These are phyloP conservation scores for Thermothelomyces thermophilus DNA, from an alignment of 2,329 filamentous ascomycete species.

Conservation along the genomic window DNA sequence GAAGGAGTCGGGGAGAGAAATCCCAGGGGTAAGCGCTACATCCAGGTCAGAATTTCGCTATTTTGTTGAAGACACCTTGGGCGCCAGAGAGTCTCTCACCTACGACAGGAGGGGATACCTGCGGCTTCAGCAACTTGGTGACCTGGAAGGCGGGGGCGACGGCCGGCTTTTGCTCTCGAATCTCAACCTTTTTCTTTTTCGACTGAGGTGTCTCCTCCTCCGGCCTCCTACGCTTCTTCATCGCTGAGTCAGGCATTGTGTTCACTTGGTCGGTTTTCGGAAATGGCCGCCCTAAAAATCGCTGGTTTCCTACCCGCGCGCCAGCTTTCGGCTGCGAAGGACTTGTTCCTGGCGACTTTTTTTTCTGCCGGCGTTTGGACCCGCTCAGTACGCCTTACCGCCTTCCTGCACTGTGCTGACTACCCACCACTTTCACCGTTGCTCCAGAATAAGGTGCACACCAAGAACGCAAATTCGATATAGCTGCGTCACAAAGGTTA, in stretches of 20 bases:
- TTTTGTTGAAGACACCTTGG: not conserved
- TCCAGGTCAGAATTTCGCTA: conserved; percentile 1
- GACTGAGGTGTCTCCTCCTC: conserved; percentile 14
- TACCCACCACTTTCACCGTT: not conserved
- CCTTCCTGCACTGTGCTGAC: conserved; percentile 2
- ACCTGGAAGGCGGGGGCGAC: conserved; percentile 18
- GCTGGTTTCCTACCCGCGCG: not conserved
- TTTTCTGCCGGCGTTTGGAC: conserved; percentile 19
- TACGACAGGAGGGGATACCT: conserved; percentile 28
- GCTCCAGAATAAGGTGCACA: not conserved
- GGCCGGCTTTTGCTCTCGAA: conserved; percentile 5
- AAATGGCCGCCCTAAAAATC: not conserved
- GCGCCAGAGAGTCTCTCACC: conserved; percentile 22
- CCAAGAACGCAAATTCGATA: too few species aligned
- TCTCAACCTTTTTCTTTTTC: conserved; percentile 19
- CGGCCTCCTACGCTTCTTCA: conserved; percentile 21
- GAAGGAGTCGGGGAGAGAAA: conserved; percentile 32
- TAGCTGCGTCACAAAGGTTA: too few species aligned
- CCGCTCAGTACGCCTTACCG: conserved; percentile 13
- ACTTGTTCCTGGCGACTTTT: conserved; percentile 12
- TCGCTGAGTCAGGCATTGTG: conserved; percentile 19
- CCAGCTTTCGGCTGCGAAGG: not conserved
- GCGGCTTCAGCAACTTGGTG: conserved; percentile 23
- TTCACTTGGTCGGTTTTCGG: conserved; percentile 2
- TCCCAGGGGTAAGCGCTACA: conserved; percentile 37